Conservation (phyloP, 1,139 yeast genomes). For the Trichomonascaceae sp. region DNA sequence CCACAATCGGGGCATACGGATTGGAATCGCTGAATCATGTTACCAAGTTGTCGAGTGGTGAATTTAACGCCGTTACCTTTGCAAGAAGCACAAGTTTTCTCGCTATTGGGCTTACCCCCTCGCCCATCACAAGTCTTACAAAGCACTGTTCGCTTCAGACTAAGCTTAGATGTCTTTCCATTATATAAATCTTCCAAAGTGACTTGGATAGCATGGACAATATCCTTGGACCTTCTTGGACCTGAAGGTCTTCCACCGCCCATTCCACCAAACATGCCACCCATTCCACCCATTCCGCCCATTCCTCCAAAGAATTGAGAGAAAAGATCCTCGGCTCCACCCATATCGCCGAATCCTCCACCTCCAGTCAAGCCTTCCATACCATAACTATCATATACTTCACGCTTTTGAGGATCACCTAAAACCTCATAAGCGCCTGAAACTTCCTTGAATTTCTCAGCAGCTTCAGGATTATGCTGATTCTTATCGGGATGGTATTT, state of each 20-base stretch:
- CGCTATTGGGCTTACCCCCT: conserved; percentile 93
- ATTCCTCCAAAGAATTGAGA: conserved; percentile 85
- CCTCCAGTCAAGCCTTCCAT: conserved; percentile 81
- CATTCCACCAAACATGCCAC: conserved; percentile 43
- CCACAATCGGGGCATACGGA: conserved; percentile 88
- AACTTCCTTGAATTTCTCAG: conserved; percentile 90
- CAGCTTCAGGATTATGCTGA: conserved; percentile 78
- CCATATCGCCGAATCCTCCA: conserved; percentile 65
- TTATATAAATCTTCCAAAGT: conserved; percentile 83
- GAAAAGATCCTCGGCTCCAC: conserved; percentile 79
- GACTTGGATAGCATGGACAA: conserved; percentile 80
- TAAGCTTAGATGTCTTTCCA: conserved; percentile 92
- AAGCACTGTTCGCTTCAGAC: conserved; percentile 83
- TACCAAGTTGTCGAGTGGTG: conserved; percentile 98
- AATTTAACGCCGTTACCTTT: conserved; percentile 87
- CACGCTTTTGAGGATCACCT: conserved; percentile 83
- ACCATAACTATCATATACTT: conserved; percentile 83
- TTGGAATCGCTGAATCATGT: conserved; percentile 97
- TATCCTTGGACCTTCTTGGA: conserved; percentile 63
- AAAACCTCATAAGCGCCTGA: conserved; percentile 80
- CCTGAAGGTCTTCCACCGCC: conserved; percentile 66
- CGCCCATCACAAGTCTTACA: conserved; percentile 89
- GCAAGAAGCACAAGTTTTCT: conserved; percentile 82
- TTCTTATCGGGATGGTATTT: conserved; percentile 96
- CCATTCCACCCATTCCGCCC: conserved; percentile 39